phyloP scores from a whole-genome alignment of 1,284 basidiomycete species.

The Cryptococcus hybrid region DNA sequence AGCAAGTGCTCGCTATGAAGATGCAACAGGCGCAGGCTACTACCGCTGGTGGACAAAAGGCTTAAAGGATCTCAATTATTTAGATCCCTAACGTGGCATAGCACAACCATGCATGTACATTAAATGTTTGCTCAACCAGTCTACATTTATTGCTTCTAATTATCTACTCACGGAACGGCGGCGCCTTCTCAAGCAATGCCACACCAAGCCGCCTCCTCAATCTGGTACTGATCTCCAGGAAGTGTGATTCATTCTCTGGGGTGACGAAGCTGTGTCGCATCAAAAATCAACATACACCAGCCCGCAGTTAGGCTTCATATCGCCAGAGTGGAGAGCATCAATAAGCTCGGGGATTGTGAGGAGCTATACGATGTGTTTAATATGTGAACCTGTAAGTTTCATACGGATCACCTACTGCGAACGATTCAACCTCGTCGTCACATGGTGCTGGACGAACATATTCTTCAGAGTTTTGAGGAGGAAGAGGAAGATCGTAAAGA shows the following conservation, averaged over 20 bases:
- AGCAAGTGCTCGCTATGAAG: slow-evolving; percentile 74
- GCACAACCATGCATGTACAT: slow-evolving; percentile 10
- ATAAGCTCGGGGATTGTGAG: slow-evolving; percentile 45
- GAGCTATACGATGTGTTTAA: slow-evolving; percentile 23
- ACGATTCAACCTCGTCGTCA: slow-evolving; percentile 90
- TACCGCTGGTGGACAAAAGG: background rate
- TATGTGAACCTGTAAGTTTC: too few species aligned
- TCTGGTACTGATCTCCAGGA: slow-evolving; percentile 45
- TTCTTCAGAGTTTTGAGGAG: slow-evolving; percentile 51
- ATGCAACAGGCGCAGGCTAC: slow-evolving; percentile 49
- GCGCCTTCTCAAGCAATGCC: slow-evolving; percentile 17
- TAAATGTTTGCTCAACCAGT: background rate
- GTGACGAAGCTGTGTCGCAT: slow-evolving; percentile 57
- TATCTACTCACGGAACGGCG: too few species aligned
- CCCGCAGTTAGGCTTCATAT: slow-evolving; percentile 60
- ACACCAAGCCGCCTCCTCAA: slow-evolving; percentile 40
- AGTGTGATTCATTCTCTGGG: slow-evolving; percentile 53
- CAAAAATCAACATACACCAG: slow-evolving; percentile 57
- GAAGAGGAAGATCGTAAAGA: slow-evolving; percentile 74
- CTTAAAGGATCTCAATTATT: too few species aligned
- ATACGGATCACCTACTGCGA: slow-evolving; percentile 21
- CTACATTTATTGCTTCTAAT: background rate
- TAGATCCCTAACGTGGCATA: background rate
- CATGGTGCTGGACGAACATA: slow-evolving; percentile 65
- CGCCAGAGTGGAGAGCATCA: slow-evolving; percentile 48